Evolutionary conservation across 805 yeast genomes (phyloP).

Genomic region (Dipodascus albidus): DNA sequence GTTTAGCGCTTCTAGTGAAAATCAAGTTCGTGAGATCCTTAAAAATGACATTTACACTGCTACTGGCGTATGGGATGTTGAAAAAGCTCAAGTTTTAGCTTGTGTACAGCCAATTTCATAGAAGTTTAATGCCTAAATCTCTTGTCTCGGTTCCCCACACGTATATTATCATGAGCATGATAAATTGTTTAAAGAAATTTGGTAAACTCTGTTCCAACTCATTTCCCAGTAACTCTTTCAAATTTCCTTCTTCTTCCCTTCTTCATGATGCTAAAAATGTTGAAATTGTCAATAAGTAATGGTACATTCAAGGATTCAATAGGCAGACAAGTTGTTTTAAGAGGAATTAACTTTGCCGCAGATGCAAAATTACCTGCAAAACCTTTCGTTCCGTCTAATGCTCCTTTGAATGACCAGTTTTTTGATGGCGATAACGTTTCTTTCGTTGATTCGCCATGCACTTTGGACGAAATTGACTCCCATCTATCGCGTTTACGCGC

Average conservation of each 20-base stretch:
- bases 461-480: slow-evolving; percentile 54
- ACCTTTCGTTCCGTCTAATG: slow-evolving; percentile 36
- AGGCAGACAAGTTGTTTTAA: slow-evolving; percentile 48
- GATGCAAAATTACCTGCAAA: slow-evolving; percentile 54
- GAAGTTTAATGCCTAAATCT: background rate
- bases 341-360: slow-evolving; percentile 77
- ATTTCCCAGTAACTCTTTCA: background rate
- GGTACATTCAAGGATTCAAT: slow-evolving; percentile 48
- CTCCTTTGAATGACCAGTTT: slow-evolving; percentile 29
- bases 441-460: slow-evolving; percentile 72
- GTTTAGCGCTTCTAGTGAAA: slow-evolving; percentile 45
- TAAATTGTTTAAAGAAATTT: too few species aligned
- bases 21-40: slow-evolving; percentile 49
- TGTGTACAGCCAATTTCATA: background rate
- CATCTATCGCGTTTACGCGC: slow-evolving; percentile 62
- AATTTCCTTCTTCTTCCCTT: background rate
- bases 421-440: slow-evolving; percentile 61
- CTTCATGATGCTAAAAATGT: background rate
- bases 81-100: slow-evolving; percentile 44
- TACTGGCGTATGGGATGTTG: slow-evolving; percentile 60
- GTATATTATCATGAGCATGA: background rate
- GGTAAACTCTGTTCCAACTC: background rate
- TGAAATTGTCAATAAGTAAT: background rate
- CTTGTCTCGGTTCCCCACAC: slow-evolving; percentile 2
- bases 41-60: slow-evolving; percentile 46